Conservation (phyloP, 2,329 filamentous ascomycete genomes). For the Fusarium multiceps region DNA sequence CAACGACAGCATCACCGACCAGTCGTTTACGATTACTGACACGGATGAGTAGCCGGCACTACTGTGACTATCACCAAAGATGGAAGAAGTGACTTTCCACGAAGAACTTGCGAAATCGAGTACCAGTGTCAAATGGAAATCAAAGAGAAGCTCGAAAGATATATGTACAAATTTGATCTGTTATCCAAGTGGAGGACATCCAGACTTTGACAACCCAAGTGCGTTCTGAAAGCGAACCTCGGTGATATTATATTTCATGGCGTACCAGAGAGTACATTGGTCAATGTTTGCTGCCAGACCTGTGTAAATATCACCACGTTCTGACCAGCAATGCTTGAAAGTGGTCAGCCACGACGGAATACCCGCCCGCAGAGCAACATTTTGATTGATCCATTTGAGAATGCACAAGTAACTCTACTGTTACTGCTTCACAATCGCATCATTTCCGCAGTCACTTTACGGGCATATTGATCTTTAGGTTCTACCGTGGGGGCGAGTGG, state of each 20-base stretch:
- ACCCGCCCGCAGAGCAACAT: background rate
- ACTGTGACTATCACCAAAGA: background rate
- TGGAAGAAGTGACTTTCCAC: background rate
- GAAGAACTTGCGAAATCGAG: background rate
- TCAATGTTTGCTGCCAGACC: background rate
- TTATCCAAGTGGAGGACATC: background rate
- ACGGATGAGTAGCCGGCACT: slow-evolving; percentile 2
- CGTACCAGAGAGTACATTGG: background rate
- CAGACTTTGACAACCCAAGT: background rate
- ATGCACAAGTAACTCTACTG: background rate
- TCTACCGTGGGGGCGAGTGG: background rate
- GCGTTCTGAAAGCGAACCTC: background rate
- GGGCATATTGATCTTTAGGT: background rate
- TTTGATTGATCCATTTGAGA: background rate
- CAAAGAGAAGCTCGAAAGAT: slow-evolving; percentile 11
- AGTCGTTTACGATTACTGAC: slow-evolving; percentile 1
- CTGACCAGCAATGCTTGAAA: background rate
- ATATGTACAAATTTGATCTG: background rate
- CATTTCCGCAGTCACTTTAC: background rate
- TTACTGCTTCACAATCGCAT: background rate
- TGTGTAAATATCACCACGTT: background rate
- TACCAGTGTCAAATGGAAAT: background rate
- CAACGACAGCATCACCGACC: background rate
- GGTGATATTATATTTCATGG: background rate
- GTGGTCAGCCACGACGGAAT: background rate